Evolutionary conservation across 352 stramenopile genomes (phyloP), one percentile per base, ranked within the genome.

Genomic region (Phytopythium aichiense): DNA sequence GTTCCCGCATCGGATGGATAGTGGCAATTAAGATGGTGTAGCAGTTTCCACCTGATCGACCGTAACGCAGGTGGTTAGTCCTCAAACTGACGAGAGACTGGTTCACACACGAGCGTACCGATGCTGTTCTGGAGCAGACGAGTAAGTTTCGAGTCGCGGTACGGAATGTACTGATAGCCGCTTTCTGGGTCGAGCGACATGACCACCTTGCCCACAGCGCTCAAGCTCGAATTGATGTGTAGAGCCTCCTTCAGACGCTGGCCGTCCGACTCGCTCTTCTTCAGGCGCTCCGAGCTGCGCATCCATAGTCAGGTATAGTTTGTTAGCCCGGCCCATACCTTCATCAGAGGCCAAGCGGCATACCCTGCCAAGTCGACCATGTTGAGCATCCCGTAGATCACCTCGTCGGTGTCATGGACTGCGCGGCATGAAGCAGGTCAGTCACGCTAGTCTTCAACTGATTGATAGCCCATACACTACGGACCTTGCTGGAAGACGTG

Each of bases 151-250:
- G 84, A 93, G 60, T 93, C 86, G 37, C 86, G 77, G 46, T 95
- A 95, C 28, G 86, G 86, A 35, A 92, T 95, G 62, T 95, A 95
- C 59, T 95, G 92, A 63, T 93, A 95, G 42, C 86, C 81, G 43
- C 84, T 95, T 60, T 93, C 86, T 1, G 86, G 86, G 50, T 92
- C 84, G 38, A 93, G 69, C 13, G 82, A 93, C 86, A 95, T 95
- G 46, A 95, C 82, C 46, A 93, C 82, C 74, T 95, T 95, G 54
- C 82, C 86, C 1, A 94, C 86, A 16, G 86, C 86, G 40, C 84
- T 93, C 43, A 94, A 66, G 20, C 81, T 92, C 25, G 86, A 92
- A 64, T 94, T 94, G 65, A 94, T 94, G 53, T 94, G 86, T 23
- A 94, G 73, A 16, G 86, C 86, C 49, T 94, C 86, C 60, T 94